Evolutionary conservation across 2,329 filamentous ascomycete species (phyloP).

Genomic region (Neofusicoccum kwambonambiense): DNA sequence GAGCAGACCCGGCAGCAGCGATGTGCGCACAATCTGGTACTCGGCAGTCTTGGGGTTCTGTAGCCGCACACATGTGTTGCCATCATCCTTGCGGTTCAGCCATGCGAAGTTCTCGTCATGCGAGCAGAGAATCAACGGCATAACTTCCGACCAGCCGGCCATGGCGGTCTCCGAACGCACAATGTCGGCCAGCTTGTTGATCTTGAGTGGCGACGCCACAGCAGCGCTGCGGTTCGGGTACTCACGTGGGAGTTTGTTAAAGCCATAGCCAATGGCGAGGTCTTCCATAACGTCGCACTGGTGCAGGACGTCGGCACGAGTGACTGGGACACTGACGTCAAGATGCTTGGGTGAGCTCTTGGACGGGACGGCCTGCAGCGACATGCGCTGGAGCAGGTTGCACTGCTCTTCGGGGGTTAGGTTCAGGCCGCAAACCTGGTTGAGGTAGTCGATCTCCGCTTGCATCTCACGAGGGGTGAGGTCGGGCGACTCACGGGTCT

Average conservation of each 20-base stretch:
- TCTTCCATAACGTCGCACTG: conserved; percentile 99
- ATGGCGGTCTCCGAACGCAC: conserved; percentile 85
- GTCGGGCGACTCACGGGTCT: conserved; percentile 78
- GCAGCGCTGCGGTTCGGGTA: conserved; percentile 85
- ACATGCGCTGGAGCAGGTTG: conserved; percentile 83
- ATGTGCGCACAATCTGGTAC: conserved; percentile 90
- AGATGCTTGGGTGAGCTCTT: conserved; percentile 65
- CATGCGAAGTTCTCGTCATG: conserved; percentile 98
- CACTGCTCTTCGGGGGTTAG: conserved; percentile 74
- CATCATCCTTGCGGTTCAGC: conserved; percentile 87
- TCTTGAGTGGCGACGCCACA: conserved; percentile 78
- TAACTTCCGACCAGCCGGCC: conserved; percentile 93
- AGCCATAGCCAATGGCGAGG: conserved; percentile 92
- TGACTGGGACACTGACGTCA: conserved; percentile 81
- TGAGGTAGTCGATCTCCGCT: conserved; percentile 90
- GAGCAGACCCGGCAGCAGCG: conserved; percentile 78
- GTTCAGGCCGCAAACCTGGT: conserved; percentile 81
- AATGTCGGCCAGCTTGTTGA: conserved; percentile 95
- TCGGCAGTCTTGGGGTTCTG: conserved; percentile 92
- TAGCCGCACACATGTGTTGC: conserved; percentile 76
- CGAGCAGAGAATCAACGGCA: conserved; percentile 94
- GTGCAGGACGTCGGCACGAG: conserved; percentile 90
- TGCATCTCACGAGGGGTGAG: conserved; percentile 73
- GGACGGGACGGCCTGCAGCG: conserved; percentile 76
- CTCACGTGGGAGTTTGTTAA: conserved; percentile 88